Percentiles rank a stretch among this genome's conserved stretches.
phyloP scores from a whole-genome alignment of 73 alveolate genomes.

The Paramecium sonneborni region DNA sequence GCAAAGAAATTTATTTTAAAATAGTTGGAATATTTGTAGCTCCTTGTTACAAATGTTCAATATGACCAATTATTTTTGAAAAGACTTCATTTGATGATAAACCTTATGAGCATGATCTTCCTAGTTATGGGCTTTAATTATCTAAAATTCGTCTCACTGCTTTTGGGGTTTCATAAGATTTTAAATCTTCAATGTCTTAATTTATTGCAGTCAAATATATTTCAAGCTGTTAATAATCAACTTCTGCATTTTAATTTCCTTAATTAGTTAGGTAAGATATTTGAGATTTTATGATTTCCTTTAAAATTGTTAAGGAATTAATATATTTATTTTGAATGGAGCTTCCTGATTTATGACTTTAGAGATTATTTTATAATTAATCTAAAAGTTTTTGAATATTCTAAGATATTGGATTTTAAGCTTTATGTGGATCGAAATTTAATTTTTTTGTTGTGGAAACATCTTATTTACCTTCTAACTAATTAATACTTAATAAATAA shows the following conservation, averaged over 20 bases:
- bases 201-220: neutral
- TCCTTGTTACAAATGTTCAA: slow-evolving; percentile 1
- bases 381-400: neutral
- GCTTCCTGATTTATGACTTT: neutral
- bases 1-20: slow-evolving; percentile 15
- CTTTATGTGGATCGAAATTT: neutral
- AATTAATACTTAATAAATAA: neutral
- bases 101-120: neutral
- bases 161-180: slow-evolving; percentile 24
- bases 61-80: neutral
- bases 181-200: neutral
- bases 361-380: neutral
- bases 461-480: slow-evolving; percentile 25
- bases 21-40: slow-evolving; percentile 16
- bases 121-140: neutral
- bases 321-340: neutral
- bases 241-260: neutral
- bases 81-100: slow-evolving; percentile 37
- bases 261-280: neutral
- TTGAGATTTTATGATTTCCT: neutral
- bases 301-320: neutral
- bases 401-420: neutral
- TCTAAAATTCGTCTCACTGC: slow-evolving; percentile 26
- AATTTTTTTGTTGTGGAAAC: neutral
- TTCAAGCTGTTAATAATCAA: neutral